phyloP scores from a whole-genome alignment of 177 flowering plant genomes.

The Tripterygium wilfordii region DNA sequence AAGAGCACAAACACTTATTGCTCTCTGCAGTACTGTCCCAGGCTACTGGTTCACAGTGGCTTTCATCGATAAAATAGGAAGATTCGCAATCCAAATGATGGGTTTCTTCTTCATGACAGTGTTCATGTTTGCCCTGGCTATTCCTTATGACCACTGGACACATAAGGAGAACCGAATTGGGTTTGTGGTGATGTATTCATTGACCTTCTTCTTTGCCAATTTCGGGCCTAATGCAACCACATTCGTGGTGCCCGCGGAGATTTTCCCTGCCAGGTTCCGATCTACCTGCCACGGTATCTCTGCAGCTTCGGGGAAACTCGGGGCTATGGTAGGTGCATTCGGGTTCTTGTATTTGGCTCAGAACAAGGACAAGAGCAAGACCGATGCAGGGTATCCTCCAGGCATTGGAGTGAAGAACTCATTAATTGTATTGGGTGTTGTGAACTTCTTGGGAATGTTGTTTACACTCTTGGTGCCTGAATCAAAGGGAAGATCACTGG shows the following conservation, averaged over 20 bases:
- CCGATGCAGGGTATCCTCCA: conserved; percentile 51
- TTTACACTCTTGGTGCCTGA: conserved; percentile 51
- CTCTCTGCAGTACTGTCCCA: conserved; percentile 37
- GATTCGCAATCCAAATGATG: conserved; percentile 32
- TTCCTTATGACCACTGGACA: conserved; percentile 31
- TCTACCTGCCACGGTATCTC: conserved; percentile 61
- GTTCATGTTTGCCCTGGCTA: conserved; percentile 29
- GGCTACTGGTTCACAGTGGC: conserved; percentile 47
- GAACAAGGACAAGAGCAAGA: conserved; percentile 33
- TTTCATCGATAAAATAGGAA: conserved; percentile 31
- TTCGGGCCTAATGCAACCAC: conserved; percentile 65
- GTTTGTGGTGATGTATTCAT: conserved; percentile 41
- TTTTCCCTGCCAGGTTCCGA: conserved; percentile 52
- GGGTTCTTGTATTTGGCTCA: conserved; percentile 62
- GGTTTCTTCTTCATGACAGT: conserved; percentile 37
- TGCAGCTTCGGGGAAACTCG: conserved; percentile 56
- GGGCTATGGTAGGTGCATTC: conserved; percentile 61
- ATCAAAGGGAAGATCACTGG: conserved; percentile 36
- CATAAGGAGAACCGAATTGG: conserved; percentile 28
- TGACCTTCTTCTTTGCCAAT: conserved; percentile 60
- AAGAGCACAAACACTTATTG: conserved; percentile 34
- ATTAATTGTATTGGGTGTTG: conserved; percentile 31
- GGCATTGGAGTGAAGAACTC: conserved; percentile 53
- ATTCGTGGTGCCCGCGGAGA: conserved; percentile 63
- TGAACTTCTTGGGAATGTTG: conserved; percentile 38